Evolutionary conservation across 2,329 filamentous ascomycete species (phyloP).

Genomic region (Pseudophaeomoniella oleicola): DNA sequence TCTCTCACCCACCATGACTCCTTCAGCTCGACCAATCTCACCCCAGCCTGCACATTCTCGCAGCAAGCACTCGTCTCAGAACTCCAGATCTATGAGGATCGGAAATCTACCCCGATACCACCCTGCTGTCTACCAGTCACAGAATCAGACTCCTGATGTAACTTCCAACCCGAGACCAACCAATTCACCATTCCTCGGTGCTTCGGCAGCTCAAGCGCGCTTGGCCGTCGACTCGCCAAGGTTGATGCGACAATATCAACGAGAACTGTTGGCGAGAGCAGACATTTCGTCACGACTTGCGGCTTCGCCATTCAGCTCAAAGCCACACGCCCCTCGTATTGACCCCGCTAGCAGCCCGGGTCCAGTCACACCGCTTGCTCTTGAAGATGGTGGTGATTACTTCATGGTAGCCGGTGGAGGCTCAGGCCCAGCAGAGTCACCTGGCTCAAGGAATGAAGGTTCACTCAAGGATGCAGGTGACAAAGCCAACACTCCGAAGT

Average conservation of each 20-base stretch:
- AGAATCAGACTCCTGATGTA: conserved; percentile 15
- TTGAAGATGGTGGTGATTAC: conserved; percentile 25
- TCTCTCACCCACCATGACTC: conserved; percentile 9
- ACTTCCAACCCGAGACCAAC: conserved; percentile 8
- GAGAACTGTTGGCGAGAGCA: conserved; percentile 24
- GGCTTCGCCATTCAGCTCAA: conserved; percentile 13
- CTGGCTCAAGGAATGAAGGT: neutral
- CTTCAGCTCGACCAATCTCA: conserved; percentile 13
- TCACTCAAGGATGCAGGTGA: neutral
- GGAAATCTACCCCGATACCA: conserved; percentile 29
- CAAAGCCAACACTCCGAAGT: neutral
- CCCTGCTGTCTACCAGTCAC: conserved; percentile 27
- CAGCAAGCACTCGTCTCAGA: conserved; percentile 18
- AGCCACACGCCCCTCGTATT: conserved; percentile 28
- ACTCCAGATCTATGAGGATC: conserved; percentile 22
- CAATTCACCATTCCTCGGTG: conserved; percentile 10
- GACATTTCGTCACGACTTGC: conserved; percentile 16
- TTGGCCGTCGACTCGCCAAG: conserved; percentile 17
- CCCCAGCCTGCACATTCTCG: conserved; percentile 19
- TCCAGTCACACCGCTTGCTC: conserved; percentile 28
- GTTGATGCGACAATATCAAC: conserved; percentile 26
- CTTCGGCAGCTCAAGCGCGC: neutral
- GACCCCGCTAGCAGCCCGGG: conserved; percentile 30
- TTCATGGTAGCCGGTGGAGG: conserved; percentile 11
- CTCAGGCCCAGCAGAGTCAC: neutral